Percentiles rank a stretch among this genome's conserved stretches.
Evolutionary conservation across 176 grass and related monocot genomes (phyloP).

Genomic region (Ensete ventricosum): DNA sequence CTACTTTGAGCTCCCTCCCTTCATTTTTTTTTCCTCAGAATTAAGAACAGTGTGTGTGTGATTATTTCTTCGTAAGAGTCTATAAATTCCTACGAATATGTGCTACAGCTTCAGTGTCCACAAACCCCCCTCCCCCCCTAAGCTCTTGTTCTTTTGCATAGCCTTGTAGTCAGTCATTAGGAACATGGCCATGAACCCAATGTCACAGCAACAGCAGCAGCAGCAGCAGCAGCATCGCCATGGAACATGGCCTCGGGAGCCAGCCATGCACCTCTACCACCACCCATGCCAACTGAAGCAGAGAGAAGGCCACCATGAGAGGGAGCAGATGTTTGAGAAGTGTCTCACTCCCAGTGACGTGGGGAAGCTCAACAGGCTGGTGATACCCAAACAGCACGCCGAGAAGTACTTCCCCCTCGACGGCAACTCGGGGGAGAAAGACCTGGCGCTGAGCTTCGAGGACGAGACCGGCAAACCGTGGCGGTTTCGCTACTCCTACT

Average conservation of each 20-base stretch:
- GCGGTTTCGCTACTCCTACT: constrained; percentile 94
- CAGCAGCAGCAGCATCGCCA: constrained; percentile 29
- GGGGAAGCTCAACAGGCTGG: constrained; percentile 81
- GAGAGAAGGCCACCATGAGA: constrained; percentile 32
- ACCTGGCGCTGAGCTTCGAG: constrained; percentile 62
- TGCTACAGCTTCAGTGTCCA: background rate
- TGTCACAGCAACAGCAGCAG: background rate
- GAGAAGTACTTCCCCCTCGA: constrained; percentile 80
- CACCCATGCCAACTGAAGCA: constrained; percentile 27
- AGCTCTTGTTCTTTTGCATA: background rate
- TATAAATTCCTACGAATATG: background rate
- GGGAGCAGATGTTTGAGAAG: constrained; percentile 90
- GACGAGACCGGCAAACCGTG: constrained; percentile 73
- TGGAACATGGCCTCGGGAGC: constrained; percentile 54
- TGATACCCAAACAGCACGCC: constrained; percentile 88
- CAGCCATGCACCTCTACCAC: constrained; percentile 47
- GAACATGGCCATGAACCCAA: constrained; percentile 47
- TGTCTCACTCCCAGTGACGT: constrained; percentile 72
- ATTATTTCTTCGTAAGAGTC: no score
- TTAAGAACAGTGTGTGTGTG: no score
- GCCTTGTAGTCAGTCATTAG: background rate
- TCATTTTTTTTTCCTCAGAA: no score
- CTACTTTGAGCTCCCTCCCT: no score
- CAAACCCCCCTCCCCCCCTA: background rate
- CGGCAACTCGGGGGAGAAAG: constrained; percentile 60